phyloP scores from a whole-genome alignment of 768 basidiomycete genomes.

The Lentinula detonsa region DNA sequence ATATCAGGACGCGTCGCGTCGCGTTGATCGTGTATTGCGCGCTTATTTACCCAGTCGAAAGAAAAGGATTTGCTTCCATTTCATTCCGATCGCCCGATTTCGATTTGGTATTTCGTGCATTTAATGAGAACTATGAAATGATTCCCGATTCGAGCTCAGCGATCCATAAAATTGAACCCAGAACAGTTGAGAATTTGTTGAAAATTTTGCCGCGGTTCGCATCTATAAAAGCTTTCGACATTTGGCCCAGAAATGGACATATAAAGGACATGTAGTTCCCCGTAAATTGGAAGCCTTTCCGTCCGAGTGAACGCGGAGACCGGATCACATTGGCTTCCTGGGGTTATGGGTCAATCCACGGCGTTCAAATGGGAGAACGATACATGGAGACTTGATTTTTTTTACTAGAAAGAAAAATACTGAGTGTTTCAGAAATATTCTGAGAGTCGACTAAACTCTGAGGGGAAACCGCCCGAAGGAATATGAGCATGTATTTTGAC shows the following conservation, averaged over 20 bases:
- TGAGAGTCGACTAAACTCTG: neutral
- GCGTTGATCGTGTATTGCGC: neutral
- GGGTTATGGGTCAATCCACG: neutral
- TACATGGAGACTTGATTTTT: neutral
- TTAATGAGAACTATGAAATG: neutral
- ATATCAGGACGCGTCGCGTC: neutral
- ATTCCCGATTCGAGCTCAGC: slow-evolving; percentile 3
- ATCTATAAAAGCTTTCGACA: neutral
- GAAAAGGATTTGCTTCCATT: neutral
- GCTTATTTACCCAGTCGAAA: neutral
- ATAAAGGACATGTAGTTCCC: neutral
- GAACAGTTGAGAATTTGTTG: neutral
- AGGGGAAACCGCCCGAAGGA: neutral
- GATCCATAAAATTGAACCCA: neutral
- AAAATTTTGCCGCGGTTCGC: neutral
- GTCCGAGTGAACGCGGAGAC: neutral
- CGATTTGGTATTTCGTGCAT: neutral
- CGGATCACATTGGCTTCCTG: neutral
- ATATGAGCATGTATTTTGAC: neutral
- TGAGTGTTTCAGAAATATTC: neutral
- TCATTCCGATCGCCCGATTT: neutral
- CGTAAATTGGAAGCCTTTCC: neutral
- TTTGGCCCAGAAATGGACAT: neutral
- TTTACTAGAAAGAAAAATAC: neutral
- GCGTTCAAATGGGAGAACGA: neutral